Conservation (phyloP, 192 early-diverging fungal genomes). For the Mortierella alpina region DNA sequence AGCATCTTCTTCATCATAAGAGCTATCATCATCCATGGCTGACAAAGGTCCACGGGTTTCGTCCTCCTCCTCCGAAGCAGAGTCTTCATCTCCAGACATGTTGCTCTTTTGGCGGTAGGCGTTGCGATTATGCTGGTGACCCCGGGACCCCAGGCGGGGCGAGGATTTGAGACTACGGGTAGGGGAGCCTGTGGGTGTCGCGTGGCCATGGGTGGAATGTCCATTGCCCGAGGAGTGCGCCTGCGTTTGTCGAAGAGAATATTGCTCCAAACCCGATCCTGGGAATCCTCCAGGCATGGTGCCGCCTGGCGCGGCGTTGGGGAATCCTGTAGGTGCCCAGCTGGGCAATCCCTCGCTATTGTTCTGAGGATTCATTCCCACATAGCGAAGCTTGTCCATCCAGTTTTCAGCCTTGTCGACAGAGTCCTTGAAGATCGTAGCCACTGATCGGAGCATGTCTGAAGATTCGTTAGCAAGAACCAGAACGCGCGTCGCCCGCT, state of each 20-base stretch:
- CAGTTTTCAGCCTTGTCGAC: constrained; percentile 74
- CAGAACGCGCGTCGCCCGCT: constrained; percentile 71
- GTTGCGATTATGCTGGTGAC: constrained; percentile 30
- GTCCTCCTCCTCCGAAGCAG: constrained; percentile 29
- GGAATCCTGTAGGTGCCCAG: constrained; percentile 55
- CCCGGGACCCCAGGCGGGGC: constrained; percentile 27
- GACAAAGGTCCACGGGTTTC: constrained; percentile 7
- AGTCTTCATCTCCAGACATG: constrained; percentile 50
- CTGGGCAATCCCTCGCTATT: constrained; percentile 47
- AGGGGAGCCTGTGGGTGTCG: constrained; percentile 38
- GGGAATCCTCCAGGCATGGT: constrained; percentile 51
- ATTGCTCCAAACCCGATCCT: constrained; percentile 42
- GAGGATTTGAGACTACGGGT: constrained; percentile 43
- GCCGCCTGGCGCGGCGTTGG: constrained; percentile 14
- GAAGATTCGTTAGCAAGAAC: constrained; percentile 76
- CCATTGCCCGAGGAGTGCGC: constrained; percentile 13
- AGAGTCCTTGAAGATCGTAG: constrained; percentile 74
- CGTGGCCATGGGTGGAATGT: constrained; percentile 21
- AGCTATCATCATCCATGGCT: constrained; percentile 46
- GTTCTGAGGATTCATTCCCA: constrained; percentile 49
- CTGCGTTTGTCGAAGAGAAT: constrained; percentile 42
- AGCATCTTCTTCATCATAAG: constrained; percentile 29
- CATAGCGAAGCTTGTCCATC: constrained; percentile 60
- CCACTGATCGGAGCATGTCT: constrained; percentile 74
- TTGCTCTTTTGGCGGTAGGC: constrained; percentile 42